Conservation (phyloP, 2,329 filamentous ascomycete species). For the Alternaria sp. region DNA sequence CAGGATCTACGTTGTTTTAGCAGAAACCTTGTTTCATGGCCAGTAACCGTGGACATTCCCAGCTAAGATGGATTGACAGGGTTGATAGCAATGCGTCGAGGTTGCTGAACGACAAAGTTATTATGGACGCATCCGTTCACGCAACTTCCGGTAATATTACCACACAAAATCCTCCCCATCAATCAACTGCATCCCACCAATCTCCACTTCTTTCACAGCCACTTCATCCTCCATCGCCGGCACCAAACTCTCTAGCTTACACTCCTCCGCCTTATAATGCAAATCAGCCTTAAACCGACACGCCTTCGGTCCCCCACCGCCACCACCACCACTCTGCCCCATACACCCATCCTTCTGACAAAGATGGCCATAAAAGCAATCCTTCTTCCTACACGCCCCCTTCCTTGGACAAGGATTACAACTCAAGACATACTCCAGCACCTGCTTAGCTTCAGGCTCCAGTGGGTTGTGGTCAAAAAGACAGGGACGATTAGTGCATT, state of each 20-base stretch:
- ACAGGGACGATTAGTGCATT: slow-evolving; percentile 50
- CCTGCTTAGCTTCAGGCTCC: slow-evolving; percentile 50
- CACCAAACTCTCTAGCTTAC: slow-evolving; percentile 33
- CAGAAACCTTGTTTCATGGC: no score
- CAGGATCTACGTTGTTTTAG: neutral
- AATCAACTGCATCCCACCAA: neutral
- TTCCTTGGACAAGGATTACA: slow-evolving; percentile 55
- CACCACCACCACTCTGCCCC: slow-evolving; percentile 11
- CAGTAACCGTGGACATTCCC: no score
- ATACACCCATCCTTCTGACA: slow-evolving; percentile 49
- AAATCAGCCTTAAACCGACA: slow-evolving; percentile 39
- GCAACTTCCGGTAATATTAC: neutral
- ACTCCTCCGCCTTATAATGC: slow-evolving; percentile 31
- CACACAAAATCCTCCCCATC: slow-evolving; percentile 2
- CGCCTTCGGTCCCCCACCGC: slow-evolving; percentile 13
- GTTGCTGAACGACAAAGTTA: neutral
- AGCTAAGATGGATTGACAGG: no score
- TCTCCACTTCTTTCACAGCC: neutral
- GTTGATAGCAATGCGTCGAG: no score
- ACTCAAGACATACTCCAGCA: slow-evolving; percentile 57
- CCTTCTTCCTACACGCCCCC: slow-evolving; percentile 53
- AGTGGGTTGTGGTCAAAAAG: slow-evolving; percentile 59
- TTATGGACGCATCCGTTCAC: neutral
- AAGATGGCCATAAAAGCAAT: slow-evolving; percentile 60
- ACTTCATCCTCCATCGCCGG: slow-evolving; percentile 13